Conservation (phyloP, 495 filamentous ascomycete species). For the Xylaria longipes region DNA sequence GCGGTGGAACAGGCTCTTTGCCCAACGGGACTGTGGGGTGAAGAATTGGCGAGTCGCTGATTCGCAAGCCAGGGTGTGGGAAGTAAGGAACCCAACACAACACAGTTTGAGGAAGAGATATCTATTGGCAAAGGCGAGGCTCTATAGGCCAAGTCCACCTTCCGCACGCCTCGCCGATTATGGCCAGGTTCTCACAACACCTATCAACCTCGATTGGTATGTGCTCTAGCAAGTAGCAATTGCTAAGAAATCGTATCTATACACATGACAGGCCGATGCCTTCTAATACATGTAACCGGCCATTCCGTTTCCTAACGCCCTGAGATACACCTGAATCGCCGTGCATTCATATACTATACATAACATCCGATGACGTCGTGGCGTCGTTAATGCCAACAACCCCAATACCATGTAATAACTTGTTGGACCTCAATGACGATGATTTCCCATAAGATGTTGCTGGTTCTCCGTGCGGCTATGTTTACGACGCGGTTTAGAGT, state of each 20-base stretch:
- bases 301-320: slow-evolving; percentile 8
- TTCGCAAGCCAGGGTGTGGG: background rate
- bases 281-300: slow-evolving; percentile 11
- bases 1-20: slow-evolving; percentile 41
- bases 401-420: slow-evolving; percentile 1
- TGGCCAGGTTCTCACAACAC: background rate
- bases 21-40: background rate
- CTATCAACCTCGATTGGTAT: slow-evolving; percentile 1
- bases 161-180: background rate
- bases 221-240: slow-evolving; percentile 23
- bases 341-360: slow-evolving; percentile 25
- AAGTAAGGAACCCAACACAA: background rate
- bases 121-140: background rate
- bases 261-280: slow-evolving; percentile 8
- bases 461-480: slow-evolving; percentile 23
- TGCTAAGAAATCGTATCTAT: slow-evolving; percentile 19
- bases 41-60: background rate
- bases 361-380: slow-evolving; percentile 7
- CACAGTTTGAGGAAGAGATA: background rate
- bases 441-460: background rate
- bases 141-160: background rate
- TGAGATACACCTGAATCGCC: background rate
- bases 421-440: slow-evolving; percentile 9
- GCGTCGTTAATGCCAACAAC: background rate
- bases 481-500: slow-evolving; percentile 7